These are phyloP conservation scores for Entophlyctis luteolus DNA, from an alignment of 192 early-diverging fungal species.

Conservation along the genomic window DNA sequence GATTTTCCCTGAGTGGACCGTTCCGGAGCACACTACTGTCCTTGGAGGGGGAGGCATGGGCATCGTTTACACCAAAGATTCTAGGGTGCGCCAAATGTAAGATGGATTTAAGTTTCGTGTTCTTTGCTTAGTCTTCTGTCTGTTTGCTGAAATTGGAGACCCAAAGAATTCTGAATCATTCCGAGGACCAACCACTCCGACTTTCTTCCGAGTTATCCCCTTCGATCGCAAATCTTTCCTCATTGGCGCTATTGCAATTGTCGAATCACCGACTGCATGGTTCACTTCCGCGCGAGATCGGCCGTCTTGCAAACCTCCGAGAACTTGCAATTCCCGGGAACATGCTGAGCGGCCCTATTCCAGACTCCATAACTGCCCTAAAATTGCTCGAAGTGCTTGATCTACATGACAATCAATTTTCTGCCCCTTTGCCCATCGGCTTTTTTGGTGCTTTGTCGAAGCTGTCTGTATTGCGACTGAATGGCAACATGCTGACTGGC, in stretches of 20 bases:
- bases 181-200: background rate
- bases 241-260: background rate
- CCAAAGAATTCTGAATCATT: background rate
- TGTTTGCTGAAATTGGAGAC: background rate
- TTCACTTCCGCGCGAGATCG: background rate
- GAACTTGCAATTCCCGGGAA: background rate
- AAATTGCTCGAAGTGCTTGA: background rate
- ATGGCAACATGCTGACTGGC: constrained; percentile 3
- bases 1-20: background rate
- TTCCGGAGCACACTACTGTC: background rate
- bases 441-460: constrained; percentile 5
- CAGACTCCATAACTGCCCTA: background rate
- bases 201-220: background rate
- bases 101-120: background rate
- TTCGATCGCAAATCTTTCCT: background rate
- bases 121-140: background rate
- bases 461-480: constrained; percentile 6
- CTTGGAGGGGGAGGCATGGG: background rate
- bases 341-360: background rate
- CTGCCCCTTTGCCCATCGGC: constrained; percentile 1
- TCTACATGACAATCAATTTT: constrained; percentile 14
- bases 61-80: background rate
- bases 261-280: background rate
- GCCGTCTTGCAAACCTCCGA: background rate
- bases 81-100: background rate